Base-by-base conservation (phyloP, 805 yeast species). In the Lipomyces yamadae region DNA sequence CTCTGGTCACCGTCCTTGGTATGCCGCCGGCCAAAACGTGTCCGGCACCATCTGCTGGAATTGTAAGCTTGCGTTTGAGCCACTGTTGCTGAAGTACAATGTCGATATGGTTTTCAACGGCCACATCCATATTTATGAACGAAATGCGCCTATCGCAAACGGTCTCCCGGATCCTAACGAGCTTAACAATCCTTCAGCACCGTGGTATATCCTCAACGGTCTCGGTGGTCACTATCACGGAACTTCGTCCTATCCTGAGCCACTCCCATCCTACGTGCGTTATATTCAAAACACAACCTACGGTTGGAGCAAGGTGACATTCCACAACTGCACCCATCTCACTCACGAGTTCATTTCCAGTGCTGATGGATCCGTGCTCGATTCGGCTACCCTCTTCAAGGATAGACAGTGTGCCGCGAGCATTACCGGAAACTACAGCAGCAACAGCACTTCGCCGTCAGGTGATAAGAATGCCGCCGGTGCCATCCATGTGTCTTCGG, bases 1-100 rank as follows among this genome's bases (percentile, higher is more conserved):
- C 63, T 29, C 45, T 69, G 77, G 75, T 18, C 78, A 76, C 64
- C 70, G 77, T 30, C 78, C 78, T 10, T 76, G 76, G 77, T 76
- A 76, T 59, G 75, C 71, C n/a, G 69, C 76, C 70, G 76, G 63
- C 69, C 8, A 63, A 66, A 64, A 64, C 56, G 68, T 58, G 37
- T 64, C 68, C 35, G 13, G 30, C 45, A 64, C 70, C 11, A 58
- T 64, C 29, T 63, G 72, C 66, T 48, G 64, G 72, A 70, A 68
- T 66, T 61, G 74, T 67, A 60, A 61, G 45, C 32, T 37, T 18
- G 72, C 67, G 10, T 69, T 69, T 53, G 72, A 69, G 60, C 66
- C 65, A 13, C 48, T 67, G n/a, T 50, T 69, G 15, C 52, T 69
- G 45, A 67, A 67, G 58, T 58, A 69, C 59, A 50, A 61, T 24